Evolutionary conservation across 2,329 filamentous ascomycete species (phyloP).

Genomic region (Hymenoscyphus fructigenus): DNA sequence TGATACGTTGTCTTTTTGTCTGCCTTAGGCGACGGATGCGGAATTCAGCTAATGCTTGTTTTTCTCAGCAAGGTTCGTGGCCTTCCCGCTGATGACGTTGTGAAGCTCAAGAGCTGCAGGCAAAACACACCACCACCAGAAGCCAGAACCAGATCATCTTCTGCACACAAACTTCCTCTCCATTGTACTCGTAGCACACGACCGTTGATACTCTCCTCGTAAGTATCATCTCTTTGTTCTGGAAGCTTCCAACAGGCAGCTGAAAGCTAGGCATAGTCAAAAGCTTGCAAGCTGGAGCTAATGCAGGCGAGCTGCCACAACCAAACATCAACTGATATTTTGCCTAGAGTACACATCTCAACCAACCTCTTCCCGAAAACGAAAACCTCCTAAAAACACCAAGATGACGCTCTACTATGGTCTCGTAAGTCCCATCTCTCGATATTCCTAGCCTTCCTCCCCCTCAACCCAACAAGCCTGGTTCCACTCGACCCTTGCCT

Average conservation of each 20-base stretch:
- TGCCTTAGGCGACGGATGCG: too few relatives aligned
- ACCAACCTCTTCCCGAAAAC: constrained; percentile 14
- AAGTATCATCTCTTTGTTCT: background rate
- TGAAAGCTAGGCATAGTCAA: background rate
- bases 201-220: background rate
- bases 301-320: background rate
- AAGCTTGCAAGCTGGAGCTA: background rate
- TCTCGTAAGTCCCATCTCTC: constrained; percentile 43
- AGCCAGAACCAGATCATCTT: background rate
- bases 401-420: constrained; percentile 53
- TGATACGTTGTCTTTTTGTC: too few relatives aligned
- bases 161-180: background rate
- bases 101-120: background rate
- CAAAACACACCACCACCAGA: background rate
- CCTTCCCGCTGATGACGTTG: constrained; percentile 10
- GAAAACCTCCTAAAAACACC: constrained; percentile 21
- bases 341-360: constrained; percentile 27
- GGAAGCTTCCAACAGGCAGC: background rate
- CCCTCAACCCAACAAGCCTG: background rate
- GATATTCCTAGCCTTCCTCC: background rate
- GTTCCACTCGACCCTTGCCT: background rate
- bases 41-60: too few relatives aligned
- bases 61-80: background rate
- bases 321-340: constrained; percentile 24
- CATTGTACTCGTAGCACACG: background rate